Evolutionary conservation across 2,329 filamentous ascomycete genomes (phyloP), one percentile per base, ranked within the genome.

Genomic region (Exophiala bonariae): DNA sequence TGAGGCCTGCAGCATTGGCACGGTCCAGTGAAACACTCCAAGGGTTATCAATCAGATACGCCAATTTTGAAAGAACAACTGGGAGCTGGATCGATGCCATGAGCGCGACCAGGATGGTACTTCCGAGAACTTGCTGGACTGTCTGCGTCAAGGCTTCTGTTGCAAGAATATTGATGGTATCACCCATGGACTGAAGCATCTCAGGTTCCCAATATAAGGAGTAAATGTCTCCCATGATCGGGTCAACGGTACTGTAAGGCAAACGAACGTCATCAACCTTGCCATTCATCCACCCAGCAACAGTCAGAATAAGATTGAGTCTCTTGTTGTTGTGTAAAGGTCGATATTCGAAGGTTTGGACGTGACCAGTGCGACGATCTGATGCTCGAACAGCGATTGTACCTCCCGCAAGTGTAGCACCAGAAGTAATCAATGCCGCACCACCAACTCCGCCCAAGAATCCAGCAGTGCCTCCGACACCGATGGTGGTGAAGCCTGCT

Each of bases 211-310:
- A 99, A 49, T 95, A 76, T 9, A 99, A 85, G 1, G 92, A 96
- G 71, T 99, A 99, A 13, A 99, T 84, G 64, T 99, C 93, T 10
- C 93, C 93, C 93, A 99, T 99, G 54, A 97, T 82, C 1, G 95
- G 89, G 66, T 99, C 91, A 5, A 99, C 86, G 0, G 95, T 99
- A 72, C 90, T 96, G 69, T 87, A 99, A 6, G 93, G 93, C 61
- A 99, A 71, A 50, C 93, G 87, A 40, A 99, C 91, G 66, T 99
- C 93, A 70, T 99, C 93, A 43, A 95, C 85, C 64, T 95, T 97
- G 61, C 95, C 93, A 32, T 89, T 96, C 87, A 99, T 95, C 93
- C 93, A 99, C 3, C 93, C 93, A 0, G 92, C 90, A 22, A 99
- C 82, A 0, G 93, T 97, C 31, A 99, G 83, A 55, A 99, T 93